Evolutionary conservation across 805 yeast genomes (phyloP).

Genomic region (Nakazawaea wickerhamii): DNA sequence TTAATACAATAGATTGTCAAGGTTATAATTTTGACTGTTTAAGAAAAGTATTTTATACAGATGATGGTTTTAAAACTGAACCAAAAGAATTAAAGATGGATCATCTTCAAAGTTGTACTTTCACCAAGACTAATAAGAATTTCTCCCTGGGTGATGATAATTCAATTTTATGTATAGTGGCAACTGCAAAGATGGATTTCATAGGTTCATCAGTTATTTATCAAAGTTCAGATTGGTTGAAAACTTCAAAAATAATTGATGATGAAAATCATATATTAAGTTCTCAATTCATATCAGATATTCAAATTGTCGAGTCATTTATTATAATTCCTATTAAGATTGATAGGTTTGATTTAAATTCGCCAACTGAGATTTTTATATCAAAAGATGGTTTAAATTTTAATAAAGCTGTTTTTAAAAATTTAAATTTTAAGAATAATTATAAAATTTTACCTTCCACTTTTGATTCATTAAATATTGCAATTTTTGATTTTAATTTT

Average conservation of each 20-base stretch:
- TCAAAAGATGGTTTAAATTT: constrained; percentile 43
- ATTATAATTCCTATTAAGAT: constrained; percentile 33
- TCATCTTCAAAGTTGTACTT: constrained; percentile 25
- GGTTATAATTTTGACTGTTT: constrained; percentile 17
- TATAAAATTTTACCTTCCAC: constrained; percentile 36
- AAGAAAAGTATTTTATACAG: constrained; percentile 28
- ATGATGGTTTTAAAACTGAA: constrained; percentile 37
- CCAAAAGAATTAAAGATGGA: constrained; percentile 21
- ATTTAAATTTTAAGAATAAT: no score
- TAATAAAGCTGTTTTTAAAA: constrained; percentile 34
- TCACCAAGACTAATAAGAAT: constrained; percentile 25
- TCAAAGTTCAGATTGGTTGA: constrained; percentile 12
- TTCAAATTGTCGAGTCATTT: constrained; percentile 36
- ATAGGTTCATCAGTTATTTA: constrained; percentile 29
- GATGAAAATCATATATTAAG: constrained; percentile 12
- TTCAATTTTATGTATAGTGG: constrained; percentile 28
- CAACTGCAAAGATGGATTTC: constrained; percentile 34
- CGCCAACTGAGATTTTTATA: constrained; percentile 35
- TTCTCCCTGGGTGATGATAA: constrained; percentile 18
- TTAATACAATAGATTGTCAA: constrained; percentile 27
- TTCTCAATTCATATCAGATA: constrained; percentile 27
- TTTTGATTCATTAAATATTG: constrained; percentile 34
- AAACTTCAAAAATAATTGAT: background rate
- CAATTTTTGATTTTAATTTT: no score
- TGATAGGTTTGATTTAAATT: constrained; percentile 36